These are phyloP conservation scores for Aspergillus intermedius DNA, from an alignment of 2,329 filamentous ascomycete genomes.

Conservation along the genomic window DNA sequence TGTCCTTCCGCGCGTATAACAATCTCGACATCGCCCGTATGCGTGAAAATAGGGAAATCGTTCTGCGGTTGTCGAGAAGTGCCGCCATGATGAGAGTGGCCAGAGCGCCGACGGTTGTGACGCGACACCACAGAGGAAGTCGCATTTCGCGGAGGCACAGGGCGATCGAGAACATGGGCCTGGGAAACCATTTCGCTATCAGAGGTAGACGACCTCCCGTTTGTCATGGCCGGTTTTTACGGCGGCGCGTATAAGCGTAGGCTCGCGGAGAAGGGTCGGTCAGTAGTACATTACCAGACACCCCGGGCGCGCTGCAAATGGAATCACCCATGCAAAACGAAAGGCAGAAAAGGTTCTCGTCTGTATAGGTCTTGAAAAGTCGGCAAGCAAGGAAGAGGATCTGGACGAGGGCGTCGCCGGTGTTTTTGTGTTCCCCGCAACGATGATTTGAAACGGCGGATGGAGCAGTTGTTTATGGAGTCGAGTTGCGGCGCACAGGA, in stretches of 20 bases:
- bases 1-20: slow-evolving; percentile 62
- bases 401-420: neutral
- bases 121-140: slow-evolving; percentile 59
- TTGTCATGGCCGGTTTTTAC: slow-evolving; percentile 12
- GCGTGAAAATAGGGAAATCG: slow-evolving; percentile 85
- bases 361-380: neutral
- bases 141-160: slow-evolving; percentile 54
- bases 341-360: neutral
- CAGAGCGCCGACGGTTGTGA: slow-evolving; percentile 64
- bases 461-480: neutral
- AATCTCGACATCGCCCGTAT: slow-evolving; percentile 90
- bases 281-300: neutral
- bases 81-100: slow-evolving; percentile 73
- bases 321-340: neutral
- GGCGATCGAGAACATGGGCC: slow-evolving; percentile 44
- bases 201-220: slow-evolving; percentile 4
- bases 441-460: slow-evolving; percentile 1
- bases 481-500: neutral
- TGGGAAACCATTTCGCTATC: slow-evolving; percentile 33
- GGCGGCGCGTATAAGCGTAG: neutral
- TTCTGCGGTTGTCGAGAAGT: slow-evolving; percentile 66
- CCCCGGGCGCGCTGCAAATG: slow-evolving; percentile 4
- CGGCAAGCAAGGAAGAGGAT: neutral
- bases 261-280: neutral
- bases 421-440: slow-evolving; percentile 2